Percentiles rank a stretch among this genome's conserved stretches.
Conservation (phyloP, 257 asterid species). For the Haberlea rhodopensis region DNA sequence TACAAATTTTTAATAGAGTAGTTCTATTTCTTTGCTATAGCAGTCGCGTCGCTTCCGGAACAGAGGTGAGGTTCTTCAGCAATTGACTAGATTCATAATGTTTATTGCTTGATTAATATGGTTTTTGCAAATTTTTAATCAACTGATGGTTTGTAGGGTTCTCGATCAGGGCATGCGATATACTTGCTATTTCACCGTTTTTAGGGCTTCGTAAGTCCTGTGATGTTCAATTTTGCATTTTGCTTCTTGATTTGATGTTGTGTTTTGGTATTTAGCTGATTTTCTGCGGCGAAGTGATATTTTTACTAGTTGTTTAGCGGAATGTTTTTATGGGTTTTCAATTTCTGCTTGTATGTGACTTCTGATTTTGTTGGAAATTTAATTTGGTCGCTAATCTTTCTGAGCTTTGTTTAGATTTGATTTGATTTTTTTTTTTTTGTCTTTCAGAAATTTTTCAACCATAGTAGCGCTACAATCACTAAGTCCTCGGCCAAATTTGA, state of each 20-base stretch:
- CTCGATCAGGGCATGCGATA: conserved; percentile 40
- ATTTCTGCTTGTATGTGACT: neutral
- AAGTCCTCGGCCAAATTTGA: conserved; percentile 30
- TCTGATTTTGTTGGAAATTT: conserved; percentile 12
- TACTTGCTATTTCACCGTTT: conserved; percentile 41
- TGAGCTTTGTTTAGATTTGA: neutral
- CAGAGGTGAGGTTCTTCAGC: too few species aligned
- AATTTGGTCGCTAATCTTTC: neutral
- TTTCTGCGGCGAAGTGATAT: neutral
- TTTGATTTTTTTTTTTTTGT: neutral
- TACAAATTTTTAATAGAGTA: too few species aligned
- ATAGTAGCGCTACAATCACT: conserved; percentile 26
- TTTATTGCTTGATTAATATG: neutral
- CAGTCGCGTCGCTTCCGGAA: too few species aligned
- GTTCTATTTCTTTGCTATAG: too few species aligned
- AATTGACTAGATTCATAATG: too few species aligned
- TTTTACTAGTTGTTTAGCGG: conserved; percentile 33
- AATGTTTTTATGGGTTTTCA: conserved; percentile 23
- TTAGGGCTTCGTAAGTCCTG: conserved; percentile 49
- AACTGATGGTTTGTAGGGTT: conserved; percentile 29
- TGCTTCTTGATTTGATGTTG: neutral
- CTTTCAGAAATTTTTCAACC: conserved; percentile 39
- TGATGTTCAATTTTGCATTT: neutral
- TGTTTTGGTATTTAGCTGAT: neutral
- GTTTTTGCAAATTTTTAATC: neutral